A percentile compares a stretch with the other conserved stretches of the same genome.
Conservation (phyloP, 768 basidiomycete genomes). For the Amanita inopinata region DNA sequence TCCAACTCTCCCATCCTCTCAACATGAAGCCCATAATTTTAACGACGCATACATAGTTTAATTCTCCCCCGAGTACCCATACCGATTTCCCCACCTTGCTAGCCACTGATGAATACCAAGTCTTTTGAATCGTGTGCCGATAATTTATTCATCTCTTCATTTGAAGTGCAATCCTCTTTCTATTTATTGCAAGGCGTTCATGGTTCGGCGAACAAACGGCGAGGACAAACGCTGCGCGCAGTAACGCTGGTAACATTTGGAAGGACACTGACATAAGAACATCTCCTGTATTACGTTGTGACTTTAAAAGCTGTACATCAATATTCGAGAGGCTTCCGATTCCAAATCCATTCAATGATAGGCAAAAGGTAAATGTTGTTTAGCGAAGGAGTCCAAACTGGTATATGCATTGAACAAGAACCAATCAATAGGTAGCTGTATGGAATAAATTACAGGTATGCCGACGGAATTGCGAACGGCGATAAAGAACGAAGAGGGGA, state of each 20-base stretch:
- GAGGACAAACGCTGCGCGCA: too few relatives aligned
- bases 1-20: background rate
- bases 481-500: background rate
- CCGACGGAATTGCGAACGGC: background rate
- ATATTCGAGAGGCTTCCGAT: too few relatives aligned
- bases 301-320: too few relatives aligned
- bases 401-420: background rate
- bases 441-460: constrained; percentile 9
- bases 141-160: background rate
- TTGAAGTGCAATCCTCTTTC: background rate
- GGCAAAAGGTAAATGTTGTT: background rate
- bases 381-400: background rate
- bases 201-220: too few relatives aligned
- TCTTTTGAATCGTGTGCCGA: background rate
- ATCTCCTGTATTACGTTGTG: too few relatives aligned
- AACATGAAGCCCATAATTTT: background rate
- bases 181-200: too few relatives aligned
- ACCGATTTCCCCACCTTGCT: background rate
- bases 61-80: constrained; percentile 6
- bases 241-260: too few relatives aligned
- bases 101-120: constrained; percentile 5
- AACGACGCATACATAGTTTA: constrained; percentile 8
- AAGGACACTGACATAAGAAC: too few relatives aligned
- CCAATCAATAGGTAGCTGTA: constrained; percentile 1
- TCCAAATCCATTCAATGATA: background rate